Evolutionary conservation across 352 stramenopile genomes (phyloP).

Genomic region (Globisporangium nodosum): DNA sequence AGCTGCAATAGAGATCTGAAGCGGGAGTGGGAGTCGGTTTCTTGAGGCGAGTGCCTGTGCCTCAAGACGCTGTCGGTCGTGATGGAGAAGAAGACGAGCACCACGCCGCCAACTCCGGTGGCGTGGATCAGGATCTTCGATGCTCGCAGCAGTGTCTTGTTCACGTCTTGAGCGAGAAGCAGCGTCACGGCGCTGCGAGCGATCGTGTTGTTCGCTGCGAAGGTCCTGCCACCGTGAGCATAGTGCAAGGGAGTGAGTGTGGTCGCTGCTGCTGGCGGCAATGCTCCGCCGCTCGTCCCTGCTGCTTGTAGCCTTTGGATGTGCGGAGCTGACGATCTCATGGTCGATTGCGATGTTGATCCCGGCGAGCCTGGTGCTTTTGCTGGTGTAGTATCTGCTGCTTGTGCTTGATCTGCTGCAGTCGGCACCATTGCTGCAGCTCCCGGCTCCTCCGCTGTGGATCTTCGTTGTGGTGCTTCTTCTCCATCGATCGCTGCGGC

Average conservation of each 20-base stretch:
- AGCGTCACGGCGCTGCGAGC: background rate
- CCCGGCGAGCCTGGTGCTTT: too few relatives aligned
- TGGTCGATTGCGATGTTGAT: too few relatives aligned
- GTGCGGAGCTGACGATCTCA: too few relatives aligned
- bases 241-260: background rate
- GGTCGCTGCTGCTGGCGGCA: background rate
- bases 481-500: too few relatives aligned
- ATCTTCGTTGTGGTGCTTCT: too few relatives aligned
- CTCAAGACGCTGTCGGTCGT: background rate
- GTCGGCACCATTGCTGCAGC: too few relatives aligned
- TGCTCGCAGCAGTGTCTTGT: background rate
- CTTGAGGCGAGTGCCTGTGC: background rate
- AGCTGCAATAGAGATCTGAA: background rate
- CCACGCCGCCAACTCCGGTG: background rate
- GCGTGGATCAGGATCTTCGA: background rate
- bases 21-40: background rate
- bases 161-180: background rate
- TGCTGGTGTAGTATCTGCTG: too few relatives aligned
- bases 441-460: too few relatives aligned
- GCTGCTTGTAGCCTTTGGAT: too few relatives aligned
- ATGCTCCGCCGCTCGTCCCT: background rate
- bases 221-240: background rate
- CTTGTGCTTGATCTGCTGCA: too few relatives aligned
- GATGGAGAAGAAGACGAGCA: background rate
- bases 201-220: background rate